Conservation (phyloP, 2,329 filamentous ascomycete genomes). For the Cordyceps cateniannulata region DNA sequence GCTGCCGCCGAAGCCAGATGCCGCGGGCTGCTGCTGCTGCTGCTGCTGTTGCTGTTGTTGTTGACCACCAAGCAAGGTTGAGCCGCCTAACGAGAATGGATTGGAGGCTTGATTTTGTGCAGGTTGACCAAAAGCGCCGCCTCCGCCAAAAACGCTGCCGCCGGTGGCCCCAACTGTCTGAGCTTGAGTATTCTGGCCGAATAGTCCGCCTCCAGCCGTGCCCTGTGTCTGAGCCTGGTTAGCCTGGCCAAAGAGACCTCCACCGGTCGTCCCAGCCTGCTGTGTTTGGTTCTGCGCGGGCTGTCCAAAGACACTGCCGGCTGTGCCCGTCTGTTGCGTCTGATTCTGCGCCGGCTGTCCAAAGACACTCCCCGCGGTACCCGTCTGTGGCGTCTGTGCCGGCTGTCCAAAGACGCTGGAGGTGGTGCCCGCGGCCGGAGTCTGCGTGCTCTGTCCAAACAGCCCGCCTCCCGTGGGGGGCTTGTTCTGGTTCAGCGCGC, state of each 20-base stretch:
- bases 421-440: conserved; percentile 1
- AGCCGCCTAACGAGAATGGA: conserved; percentile 24
- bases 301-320: conserved; percentile 16
- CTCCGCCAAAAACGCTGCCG: conserved; percentile 26
- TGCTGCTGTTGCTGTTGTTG: conserved; percentile 14
- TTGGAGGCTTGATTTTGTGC: conserved; percentile 9
- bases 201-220: conserved; percentile 11
- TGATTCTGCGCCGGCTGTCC: conserved; percentile 13
- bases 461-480: conserved; percentile 15
- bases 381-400: background rate
- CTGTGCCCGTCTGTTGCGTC: background rate
- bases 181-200: conserved; percentile 3
- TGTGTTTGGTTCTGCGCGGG: conserved; percentile 12
- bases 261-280: conserved; percentile 15
- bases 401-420: conserved; percentile 14
- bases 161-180: conserved; percentile 19
- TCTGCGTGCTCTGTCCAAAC: conserved; percentile 12
- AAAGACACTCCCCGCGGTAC: conserved; percentile 12
- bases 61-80: conserved; percentile 31
- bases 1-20: conserved; percentile 19
- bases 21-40: conserved; percentile 22
- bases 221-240: conserved; percentile 14
- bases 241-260: conserved; percentile 15
- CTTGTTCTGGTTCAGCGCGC: conserved; percentile 7
- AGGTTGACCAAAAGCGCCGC: conserved; percentile 23